Conservation (phyloP, 352 stramenopile genomes). For the Globisporangium rhizosaccharum region DNA sequence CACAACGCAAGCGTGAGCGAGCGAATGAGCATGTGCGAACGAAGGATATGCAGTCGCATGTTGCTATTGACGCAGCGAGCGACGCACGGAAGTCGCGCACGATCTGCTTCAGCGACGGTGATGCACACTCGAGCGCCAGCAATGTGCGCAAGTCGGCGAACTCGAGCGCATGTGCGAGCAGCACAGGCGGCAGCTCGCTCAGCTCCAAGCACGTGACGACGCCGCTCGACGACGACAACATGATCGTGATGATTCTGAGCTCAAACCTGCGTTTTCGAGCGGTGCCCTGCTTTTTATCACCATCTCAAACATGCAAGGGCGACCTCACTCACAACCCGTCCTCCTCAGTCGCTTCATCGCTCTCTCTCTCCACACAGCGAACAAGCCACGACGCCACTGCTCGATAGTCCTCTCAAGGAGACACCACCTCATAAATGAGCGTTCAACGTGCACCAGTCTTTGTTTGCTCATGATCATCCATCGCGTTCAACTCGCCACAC, state of each 20-base stretch:
- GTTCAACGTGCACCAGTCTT: no score
- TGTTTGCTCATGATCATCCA: no score
- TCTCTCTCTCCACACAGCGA: no score
- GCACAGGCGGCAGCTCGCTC: conserved; percentile 31
- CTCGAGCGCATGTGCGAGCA: conserved; percentile 33
- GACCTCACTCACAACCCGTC: no score
- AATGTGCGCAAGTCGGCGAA: conserved; percentile 32
- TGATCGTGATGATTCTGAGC: neutral
- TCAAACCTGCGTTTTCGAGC: no score
- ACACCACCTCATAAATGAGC: no score
- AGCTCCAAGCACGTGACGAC: conserved; percentile 3
- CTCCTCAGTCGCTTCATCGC: no score
- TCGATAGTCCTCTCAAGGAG: no score
- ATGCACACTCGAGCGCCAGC: conserved; percentile 26
- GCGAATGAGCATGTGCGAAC: conserved; percentile 14
- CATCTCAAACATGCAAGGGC: no score
- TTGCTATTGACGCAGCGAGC: no score
- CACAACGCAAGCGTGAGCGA: conserved; percentile 11
- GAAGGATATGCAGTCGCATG: neutral
- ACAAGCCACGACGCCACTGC: no score
- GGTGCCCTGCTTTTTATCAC: no score
- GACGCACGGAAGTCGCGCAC: conserved; percentile 11
- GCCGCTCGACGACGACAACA: neutral
- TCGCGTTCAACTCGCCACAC: neutral
- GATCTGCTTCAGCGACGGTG: conserved; percentile 1